phyloP scores from a whole-genome alignment of 352 stramenopile species.

The Aphanomyces euteiches region DNA sequence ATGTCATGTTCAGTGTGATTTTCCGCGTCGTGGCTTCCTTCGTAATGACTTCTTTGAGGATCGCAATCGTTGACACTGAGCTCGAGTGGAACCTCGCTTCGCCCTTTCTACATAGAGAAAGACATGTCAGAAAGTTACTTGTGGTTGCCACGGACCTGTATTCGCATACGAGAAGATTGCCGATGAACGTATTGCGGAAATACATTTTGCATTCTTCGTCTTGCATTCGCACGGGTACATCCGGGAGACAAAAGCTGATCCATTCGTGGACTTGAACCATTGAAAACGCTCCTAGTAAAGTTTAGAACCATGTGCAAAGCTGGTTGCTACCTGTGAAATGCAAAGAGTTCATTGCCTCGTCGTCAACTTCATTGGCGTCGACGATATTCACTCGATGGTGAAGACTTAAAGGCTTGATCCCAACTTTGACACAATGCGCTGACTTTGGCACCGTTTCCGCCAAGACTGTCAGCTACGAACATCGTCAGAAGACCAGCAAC shows the following conservation, averaged over 20 bases:
- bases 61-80: constrained; percentile 78
- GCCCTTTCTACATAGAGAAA: constrained; percentile 39
- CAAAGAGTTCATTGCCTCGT: constrained; percentile 57
- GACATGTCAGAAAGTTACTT: neutral
- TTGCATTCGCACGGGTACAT: constrained; percentile 67
- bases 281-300: constrained; percentile 52
- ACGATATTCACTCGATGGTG: constrained; percentile 63
- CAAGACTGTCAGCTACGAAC: constrained; percentile 48
- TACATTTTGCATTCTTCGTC: constrained; percentile 65
- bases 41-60: constrained; percentile 81
- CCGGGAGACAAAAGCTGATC: constrained; percentile 70
- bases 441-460: constrained; percentile 57
- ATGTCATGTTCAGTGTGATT: constrained; percentile 67
- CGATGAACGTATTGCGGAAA: constrained; percentile 76
- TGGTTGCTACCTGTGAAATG: constrained; percentile 45
- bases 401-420: constrained; percentile 76
- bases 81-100: constrained; percentile 69
- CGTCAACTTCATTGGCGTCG: constrained; percentile 41
- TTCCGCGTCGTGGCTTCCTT: constrained; percentile 79
- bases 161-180: constrained; percentile 63
- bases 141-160: constrained; percentile 37
- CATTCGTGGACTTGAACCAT: constrained; percentile 85
- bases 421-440: constrained; percentile 66
- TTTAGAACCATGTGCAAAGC: constrained; percentile 15
- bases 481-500: neutral